Base-by-base conservation (phyloP, 1,284 basidiomycete genomes). In the Ceratobasidium sp. region DNA sequence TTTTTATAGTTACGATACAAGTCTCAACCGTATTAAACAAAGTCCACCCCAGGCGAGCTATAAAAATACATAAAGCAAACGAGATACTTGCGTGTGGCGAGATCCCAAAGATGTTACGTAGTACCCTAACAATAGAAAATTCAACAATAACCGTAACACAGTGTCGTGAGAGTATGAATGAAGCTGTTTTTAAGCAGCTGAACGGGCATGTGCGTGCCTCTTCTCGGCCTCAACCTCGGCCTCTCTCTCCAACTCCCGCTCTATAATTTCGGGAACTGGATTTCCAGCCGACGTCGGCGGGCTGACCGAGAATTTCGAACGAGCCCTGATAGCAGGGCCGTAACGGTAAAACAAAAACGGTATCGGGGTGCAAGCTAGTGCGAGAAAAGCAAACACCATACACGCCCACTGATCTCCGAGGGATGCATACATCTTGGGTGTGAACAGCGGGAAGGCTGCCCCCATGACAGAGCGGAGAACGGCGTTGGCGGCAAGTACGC, bases 401-500 rank as follows among this genome's bases (percentile, higher is more conserved):
- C 87, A 84, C 2, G 87, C 89, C 89, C 90, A 90, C 74, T 87
- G 81, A 58, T 88, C 86, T 12, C 89, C 89, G 18, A 92, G 83
- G 2, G 80, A 80, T 12, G 79, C 77, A 78, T 89, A 90, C 84
- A 91, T 85, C 48, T 83, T 76, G 0, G 85, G 83, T 12, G 43
- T 34, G 23, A 52, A 52, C 5, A 46, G 30, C 18, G 48, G 32
- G 23, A 43, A 53, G 30, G 16, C 26, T 2, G 36, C 41, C 36
- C 60, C 46, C 65, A 89, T 85, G 3, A 86, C 79, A 1, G 87
- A 88, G 52, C 91, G 86, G 45, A 89, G 78, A 30, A 70, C 48
- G 1, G 39, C 58, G 14, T 48, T 43, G 39, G 28, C 53, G 18
- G 41, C 26, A 34, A 62, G 53, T 3, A 50, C 64, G 32, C 64